These are phyloP conservation scores for Xerocomus brunneocitrinus DNA, from an alignment of 768 basidiomycete species.

Conservation along the genomic window DNA sequence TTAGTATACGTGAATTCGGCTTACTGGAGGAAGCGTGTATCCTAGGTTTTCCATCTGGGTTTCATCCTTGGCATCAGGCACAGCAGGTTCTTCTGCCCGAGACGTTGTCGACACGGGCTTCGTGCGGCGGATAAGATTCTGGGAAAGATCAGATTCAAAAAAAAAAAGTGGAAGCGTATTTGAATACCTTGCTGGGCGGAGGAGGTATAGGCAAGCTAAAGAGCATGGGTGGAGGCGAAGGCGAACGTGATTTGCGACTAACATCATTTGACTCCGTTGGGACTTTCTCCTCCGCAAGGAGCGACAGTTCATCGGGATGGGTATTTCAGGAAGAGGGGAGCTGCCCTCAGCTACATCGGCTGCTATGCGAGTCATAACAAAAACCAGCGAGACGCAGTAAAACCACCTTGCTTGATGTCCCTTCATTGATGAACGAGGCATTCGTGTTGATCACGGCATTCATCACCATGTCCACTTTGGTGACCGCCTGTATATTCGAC, in stretches of 20 bases:
- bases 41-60: conserved; percentile 7
- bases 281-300: conserved; percentile 21
- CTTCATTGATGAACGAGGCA: conserved; percentile 27
- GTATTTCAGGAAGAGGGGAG: conserved; percentile 52
- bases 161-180: not conserved
- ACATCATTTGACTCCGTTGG: conserved; percentile 13
- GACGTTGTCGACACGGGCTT: conserved; percentile 15
- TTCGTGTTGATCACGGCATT: conserved; percentile 41
- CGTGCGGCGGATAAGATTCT: conserved; percentile 23
- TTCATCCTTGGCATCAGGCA: conserved; percentile 4
- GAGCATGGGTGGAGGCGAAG: conserved; percentile 19
- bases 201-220: conserved; percentile 19
- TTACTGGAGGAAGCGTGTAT: conserved; percentile 25
- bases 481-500: conserved; percentile 23
- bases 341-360: conserved; percentile 7
- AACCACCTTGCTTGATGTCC: conserved; percentile 20
- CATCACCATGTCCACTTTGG: conserved; percentile 45
- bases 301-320: conserved; percentile 46
- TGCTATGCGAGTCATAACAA: not conserved
- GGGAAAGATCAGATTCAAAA: conserved; percentile 1
- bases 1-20: not conserved
- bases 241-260: conserved; percentile 6
- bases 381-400: not conserved
- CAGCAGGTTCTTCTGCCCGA: conserved; percentile 5
- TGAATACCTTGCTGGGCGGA: conserved; percentile 21